Evolutionary conservation across 2,329 filamentous ascomycete species (phyloP).

Genomic region (Apiospora rasikravindrae): DNA sequence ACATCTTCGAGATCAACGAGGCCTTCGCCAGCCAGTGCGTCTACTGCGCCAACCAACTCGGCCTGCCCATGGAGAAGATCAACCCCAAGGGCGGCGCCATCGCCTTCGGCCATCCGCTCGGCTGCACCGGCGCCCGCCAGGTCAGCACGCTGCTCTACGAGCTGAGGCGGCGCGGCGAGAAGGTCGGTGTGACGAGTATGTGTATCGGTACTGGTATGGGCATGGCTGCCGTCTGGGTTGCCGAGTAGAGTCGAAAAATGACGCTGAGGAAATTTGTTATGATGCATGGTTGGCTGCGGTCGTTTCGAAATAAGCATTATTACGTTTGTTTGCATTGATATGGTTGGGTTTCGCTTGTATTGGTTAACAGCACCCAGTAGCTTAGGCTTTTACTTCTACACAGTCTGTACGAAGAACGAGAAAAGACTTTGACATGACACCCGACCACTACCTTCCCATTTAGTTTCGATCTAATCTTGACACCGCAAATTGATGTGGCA

Average conservation of each 20-base stretch:
- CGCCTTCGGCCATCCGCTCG: slow-evolving; percentile 93
- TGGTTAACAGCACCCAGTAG: background rate
- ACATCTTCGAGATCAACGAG: slow-evolving; percentile 99
- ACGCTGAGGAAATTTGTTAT: background rate
- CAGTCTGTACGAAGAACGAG: slow-evolving; percentile 8
- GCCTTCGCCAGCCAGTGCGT: slow-evolving; percentile 95
- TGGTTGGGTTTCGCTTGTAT: background rate
- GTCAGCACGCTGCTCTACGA: slow-evolving; percentile 92
- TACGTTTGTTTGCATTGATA: background rate
- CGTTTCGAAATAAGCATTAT: background rate
- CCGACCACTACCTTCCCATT: no score
- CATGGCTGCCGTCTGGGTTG: slow-evolving; percentile 96
- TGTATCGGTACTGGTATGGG: slow-evolving; percentile 97
- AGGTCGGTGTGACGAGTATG: slow-evolving; percentile 93
- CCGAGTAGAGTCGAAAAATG: slow-evolving; percentile 66
- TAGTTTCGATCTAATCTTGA: background rate
- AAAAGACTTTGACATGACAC: background rate
- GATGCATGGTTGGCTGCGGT: background rate
- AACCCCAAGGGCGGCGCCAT: slow-evolving; percentile 98
- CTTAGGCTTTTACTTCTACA: slow-evolving; percentile 4
- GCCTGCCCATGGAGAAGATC: slow-evolving; percentile 82
- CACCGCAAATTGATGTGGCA: background rate
- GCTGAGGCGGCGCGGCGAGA: slow-evolving; percentile 81
- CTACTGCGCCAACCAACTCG: slow-evolving; percentile 90
- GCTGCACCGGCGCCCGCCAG: slow-evolving; percentile 92